phyloP scores from a whole-genome alignment of 2,329 filamentous ascomycete genomes.

The Cytospora schulzeri region DNA sequence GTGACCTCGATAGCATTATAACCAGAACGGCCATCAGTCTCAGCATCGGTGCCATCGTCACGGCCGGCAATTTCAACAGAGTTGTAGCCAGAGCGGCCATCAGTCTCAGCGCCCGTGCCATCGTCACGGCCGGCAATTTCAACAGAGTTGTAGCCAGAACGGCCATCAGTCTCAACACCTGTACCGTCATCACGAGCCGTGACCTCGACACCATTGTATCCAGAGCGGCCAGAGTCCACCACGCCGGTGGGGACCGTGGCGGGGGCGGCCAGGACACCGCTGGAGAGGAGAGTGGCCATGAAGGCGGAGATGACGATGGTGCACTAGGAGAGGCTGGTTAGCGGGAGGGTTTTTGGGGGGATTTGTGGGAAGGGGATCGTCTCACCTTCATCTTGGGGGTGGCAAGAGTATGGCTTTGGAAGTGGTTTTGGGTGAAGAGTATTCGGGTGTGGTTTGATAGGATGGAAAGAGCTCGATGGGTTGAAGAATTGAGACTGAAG shows the following conservation, averaged over 20 bases:
- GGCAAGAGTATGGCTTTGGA: not conserved
- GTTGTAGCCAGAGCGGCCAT: too few species aligned
- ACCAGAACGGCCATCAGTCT: too few species aligned
- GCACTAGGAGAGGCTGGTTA: slow-evolving; percentile 1
- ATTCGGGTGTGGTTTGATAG: not conserved
- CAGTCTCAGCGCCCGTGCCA: not conserved
- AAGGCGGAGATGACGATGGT: not conserved
- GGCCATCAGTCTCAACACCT: not conserved
- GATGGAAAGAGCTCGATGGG: not conserved
- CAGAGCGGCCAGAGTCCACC: not conserved
- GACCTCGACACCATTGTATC: not conserved
- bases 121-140: not conserved
- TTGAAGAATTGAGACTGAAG: not conserved
- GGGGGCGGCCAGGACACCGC: not conserved
- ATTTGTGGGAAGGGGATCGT: not conserved
- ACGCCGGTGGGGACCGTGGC: not conserved
- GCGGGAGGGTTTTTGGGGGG: too few species aligned
- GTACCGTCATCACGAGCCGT: not conserved
- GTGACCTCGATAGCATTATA: too few species aligned
- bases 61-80: too few species aligned
- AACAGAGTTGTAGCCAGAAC: slow-evolving; percentile 8
- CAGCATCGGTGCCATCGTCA: too few species aligned
- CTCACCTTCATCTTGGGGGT: slow-evolving; percentile 10
- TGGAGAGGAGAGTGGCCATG: not conserved
- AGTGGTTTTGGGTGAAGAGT: too few species aligned